A percentile compares a stretch with the other conserved stretches of the same genome.
Conservation (phyloP, 2,329 filamentous ascomycete genomes). For the Hypoxylon rubiginosum region DNA sequence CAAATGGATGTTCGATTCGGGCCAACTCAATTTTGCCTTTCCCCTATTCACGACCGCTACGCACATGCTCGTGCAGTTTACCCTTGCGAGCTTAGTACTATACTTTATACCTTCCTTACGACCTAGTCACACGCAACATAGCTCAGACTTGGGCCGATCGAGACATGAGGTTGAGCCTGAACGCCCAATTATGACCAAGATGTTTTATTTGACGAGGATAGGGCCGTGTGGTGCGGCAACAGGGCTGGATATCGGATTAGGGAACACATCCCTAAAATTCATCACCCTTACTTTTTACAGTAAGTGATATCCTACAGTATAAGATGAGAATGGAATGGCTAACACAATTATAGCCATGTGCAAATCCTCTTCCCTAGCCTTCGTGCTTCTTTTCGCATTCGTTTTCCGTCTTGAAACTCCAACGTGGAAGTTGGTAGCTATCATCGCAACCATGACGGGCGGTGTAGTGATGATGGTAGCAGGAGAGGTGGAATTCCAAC, state of each 20-base stretch:
- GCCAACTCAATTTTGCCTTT: constrained; percentile 89
- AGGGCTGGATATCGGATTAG: constrained; percentile 93
- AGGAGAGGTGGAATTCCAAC: constrained; percentile 90
- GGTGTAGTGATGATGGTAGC: constrained; percentile 99
- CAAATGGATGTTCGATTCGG: constrained; percentile 98
- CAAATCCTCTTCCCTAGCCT: constrained; percentile 95
- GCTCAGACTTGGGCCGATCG: constrained; percentile 64
- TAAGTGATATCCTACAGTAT: constrained; percentile 56
- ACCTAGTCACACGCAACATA: constrained; percentile 66
- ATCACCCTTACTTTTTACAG: constrained; percentile 98
- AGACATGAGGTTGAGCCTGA: constrained; percentile 67
- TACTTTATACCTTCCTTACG: constrained; percentile 86
- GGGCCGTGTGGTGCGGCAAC: constrained; percentile 93
- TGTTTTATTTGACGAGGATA: constrained; percentile 93
- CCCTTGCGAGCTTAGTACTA: constrained; percentile 81
- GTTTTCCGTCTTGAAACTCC: constrained; percentile 90
- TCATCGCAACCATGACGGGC: constrained; percentile 91
- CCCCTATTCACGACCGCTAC: constrained; percentile 94
- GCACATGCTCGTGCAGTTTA: constrained; percentile 96
- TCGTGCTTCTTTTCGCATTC: constrained; percentile 95
- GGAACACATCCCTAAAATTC: constrained; percentile 95
- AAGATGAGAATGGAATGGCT: constrained; percentile 4
- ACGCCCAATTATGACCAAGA: constrained; percentile 80
- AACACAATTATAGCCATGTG: constrained; percentile 79
- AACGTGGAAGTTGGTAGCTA: constrained; percentile 85